Conservation (phyloP, 129 eudicot genomes). For the Erigeron canadensis region DNA sequence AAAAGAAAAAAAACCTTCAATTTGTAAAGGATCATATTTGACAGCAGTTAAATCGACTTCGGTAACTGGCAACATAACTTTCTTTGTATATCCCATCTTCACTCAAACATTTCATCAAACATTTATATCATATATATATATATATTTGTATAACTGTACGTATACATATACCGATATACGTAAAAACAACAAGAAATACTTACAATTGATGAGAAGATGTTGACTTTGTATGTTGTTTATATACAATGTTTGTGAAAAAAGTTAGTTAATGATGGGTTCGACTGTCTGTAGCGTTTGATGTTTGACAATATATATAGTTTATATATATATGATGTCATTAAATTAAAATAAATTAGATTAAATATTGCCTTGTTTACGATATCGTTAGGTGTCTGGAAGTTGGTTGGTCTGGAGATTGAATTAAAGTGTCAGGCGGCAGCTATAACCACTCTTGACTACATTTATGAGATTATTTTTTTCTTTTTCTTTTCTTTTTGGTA, state of each 20-base stretch:
- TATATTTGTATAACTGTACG: background rate
- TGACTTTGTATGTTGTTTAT: too few species aligned
- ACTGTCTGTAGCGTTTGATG: background rate
- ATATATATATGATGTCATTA: background rate
- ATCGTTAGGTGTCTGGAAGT: slow-evolving; percentile 20
- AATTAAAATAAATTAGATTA: background rate
- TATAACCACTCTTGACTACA: slow-evolving; percentile 18
- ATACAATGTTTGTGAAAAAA: too few species aligned
- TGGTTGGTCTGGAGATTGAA: slow-evolving; percentile 2
- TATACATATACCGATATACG: background rate
- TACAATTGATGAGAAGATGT: slow-evolving; percentile 16
- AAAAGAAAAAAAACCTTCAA: slow-evolving; percentile 41
- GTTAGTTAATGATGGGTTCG: too few species aligned
- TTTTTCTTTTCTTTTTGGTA: too few species aligned
- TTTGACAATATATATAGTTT: background rate
- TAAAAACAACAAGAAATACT: slow-evolving; percentile 10
- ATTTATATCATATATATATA: background rate
- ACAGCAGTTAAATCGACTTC: slow-evolving; percentile 56
- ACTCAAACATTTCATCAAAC: slow-evolving; percentile 35
- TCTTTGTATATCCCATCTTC: slow-evolving; percentile 66
- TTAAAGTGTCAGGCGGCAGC: background rate
- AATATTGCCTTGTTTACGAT: background rate
- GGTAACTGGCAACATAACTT: slow-evolving; percentile 63
- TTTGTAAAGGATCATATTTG: slow-evolving; percentile 48
- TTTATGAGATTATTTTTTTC: background rate